phyloP scores from a whole-genome alignment of 169 alveolate genomes.

The Miamiensis avidus region DNA sequence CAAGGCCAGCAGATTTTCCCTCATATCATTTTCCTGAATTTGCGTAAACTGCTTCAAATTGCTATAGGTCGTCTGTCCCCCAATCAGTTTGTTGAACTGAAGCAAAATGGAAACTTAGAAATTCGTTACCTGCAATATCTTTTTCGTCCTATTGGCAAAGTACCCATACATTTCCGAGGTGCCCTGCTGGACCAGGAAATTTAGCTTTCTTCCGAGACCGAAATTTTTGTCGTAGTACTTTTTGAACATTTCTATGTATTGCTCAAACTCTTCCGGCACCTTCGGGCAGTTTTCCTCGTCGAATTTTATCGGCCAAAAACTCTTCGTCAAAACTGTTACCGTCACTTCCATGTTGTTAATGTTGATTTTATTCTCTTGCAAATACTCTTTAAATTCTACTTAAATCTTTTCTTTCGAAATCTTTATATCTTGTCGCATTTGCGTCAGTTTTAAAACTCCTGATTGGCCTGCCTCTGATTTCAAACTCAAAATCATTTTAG shows the following conservation, averaged over 20 bases:
- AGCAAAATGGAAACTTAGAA: neutral
- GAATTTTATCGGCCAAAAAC: neutral
- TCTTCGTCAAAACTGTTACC: neutral
- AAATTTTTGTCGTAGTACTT: neutral
- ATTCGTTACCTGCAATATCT: neutral
- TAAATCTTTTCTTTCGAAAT: neutral
- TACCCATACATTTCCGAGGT: neutral
- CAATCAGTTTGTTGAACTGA: neutral
- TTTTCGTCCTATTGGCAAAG: too few relatives aligned
- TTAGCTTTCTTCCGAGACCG: neutral
- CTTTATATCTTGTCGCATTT: neutral
- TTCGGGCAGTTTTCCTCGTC: neutral
- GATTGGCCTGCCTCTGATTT: neutral
- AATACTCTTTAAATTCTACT: neutral
- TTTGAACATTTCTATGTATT: too few relatives aligned
- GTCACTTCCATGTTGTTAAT: neutral
- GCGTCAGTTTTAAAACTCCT: neutral
- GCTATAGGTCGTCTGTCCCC: neutral
- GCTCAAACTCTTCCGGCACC: neutral
- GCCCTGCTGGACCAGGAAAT: neutral
- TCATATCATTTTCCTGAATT: neutral
- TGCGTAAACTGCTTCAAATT: neutral
- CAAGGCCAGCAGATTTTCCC: neutral
- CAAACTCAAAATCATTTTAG: neutral
- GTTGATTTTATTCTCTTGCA: neutral